Conservation (phyloP, 2,329 filamentous ascomycete genomes). For the Paradendryphiella salina region DNA sequence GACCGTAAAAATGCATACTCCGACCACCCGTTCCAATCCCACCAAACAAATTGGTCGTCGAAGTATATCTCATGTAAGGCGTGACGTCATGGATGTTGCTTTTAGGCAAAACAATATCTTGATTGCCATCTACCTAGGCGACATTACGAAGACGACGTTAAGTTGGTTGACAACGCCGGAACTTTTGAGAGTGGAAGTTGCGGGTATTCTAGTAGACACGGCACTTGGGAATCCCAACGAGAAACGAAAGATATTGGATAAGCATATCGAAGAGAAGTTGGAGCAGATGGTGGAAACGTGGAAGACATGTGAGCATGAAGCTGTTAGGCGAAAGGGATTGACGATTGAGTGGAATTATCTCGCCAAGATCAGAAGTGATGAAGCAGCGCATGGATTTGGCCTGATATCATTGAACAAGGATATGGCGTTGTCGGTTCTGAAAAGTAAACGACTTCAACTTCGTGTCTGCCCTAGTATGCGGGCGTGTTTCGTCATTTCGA, state of each 20-base stretch:
- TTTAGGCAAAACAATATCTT: slow-evolving; percentile 19
- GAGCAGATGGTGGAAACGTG: slow-evolving; percentile 20
- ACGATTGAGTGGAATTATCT: background rate
- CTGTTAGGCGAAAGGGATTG: slow-evolving; percentile 27
- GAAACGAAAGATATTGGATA: background rate
- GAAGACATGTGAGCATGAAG: slow-evolving; percentile 29
- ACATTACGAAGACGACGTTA: slow-evolving; percentile 26
- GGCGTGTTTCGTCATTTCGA: too few relatives aligned
- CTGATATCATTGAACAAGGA: too few relatives aligned
- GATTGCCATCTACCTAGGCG: slow-evolving; percentile 26
- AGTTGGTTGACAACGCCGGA: slow-evolving; percentile 29
- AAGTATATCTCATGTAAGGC: background rate
- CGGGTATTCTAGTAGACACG: slow-evolving; percentile 18
- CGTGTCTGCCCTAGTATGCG: too few relatives aligned
- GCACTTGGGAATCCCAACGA: background rate
- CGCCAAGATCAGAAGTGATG: background rate
- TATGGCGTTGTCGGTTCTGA: too few relatives aligned
- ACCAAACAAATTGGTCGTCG: background rate
- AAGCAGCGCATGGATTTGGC: background rate
- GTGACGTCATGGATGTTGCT: slow-evolving; percentile 5
- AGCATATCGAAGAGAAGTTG: slow-evolving; percentile 12
- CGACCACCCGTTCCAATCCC: background rate
- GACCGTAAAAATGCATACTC: background rate
- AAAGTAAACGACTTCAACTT: too few relatives aligned
- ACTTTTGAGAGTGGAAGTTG: slow-evolving; percentile 33